Base-by-base conservation (phyloP, 2,329 filamentous ascomycete species). In the Fusarium multiceps region DNA sequence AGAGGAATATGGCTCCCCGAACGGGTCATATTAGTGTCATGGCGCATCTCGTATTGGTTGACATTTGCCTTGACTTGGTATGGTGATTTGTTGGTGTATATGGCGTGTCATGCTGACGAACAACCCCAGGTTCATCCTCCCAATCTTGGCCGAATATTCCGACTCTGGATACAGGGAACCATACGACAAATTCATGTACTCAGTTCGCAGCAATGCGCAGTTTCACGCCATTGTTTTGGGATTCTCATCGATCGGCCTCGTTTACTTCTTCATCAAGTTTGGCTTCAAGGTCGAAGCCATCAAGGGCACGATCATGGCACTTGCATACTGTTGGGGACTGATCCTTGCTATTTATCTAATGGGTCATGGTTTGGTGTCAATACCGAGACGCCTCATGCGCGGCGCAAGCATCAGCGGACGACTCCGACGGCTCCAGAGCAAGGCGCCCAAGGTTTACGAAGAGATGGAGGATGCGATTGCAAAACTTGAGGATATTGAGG, bases 31-130 rank as follows among this genome's bases (percentile, higher is more conserved):
- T 84, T 97, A 75, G 93, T 98, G 25, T 91, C 92, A 61, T 99
- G 96, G 96, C 89, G 95, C 77, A 95, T 99, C 70, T 91, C 92
- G 21, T 99, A 99, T 82, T 99, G 96, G 96, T 85, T 99, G 58
- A 98, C 95, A 1, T 99, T 99, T 81, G 89, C 90, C 53, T 82
- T 99, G 76, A 98, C 95, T 59, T 99, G 96, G 96, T 95, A 83
- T 53, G 85, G 73, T 45, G 50, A 42, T 27, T 49, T 32, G 20
- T 9, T 41, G 4, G 47, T 16, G 48, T n/a, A 27, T 14, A 37
- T 23, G 46, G 21, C 45, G 23, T 30, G 37, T 25, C 27, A 34
- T 49, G 41, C 71, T 76, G 57, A 77, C 41, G 13, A 49, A 16
- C 16, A n/a, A 21, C 13, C 25, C 23, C 45, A 94, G 92, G 92